A percentile compares a stretch with the other conserved stretches of the same genome.
Conservation (phyloP, 2,329 filamentous ascomycete species). For the Lasiodiplodia citricola region DNA sequence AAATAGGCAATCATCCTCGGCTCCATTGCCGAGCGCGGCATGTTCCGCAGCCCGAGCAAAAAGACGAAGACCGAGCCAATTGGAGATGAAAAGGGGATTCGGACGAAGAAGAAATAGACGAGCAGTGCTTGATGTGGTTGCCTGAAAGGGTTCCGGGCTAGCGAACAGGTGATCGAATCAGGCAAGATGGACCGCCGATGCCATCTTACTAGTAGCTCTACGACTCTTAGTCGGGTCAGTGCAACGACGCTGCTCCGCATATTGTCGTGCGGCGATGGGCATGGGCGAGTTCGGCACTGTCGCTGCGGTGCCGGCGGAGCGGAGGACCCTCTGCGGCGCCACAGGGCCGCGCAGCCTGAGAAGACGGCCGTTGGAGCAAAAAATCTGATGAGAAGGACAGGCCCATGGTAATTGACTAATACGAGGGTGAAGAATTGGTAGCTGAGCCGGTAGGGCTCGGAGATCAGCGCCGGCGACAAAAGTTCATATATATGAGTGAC, state of each 20-base stretch:
- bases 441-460: slow-evolving; percentile 20
- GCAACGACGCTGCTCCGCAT: slow-evolving; percentile 14
- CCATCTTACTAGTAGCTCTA: neutral
- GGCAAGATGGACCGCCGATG: neutral
- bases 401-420: slow-evolving; percentile 1
- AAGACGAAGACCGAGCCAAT: neutral
- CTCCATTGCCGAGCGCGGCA: slow-evolving; percentile 3
- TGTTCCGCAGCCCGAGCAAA: neutral
- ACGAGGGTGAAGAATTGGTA: slow-evolving; percentile 18
- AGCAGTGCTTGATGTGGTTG: slow-evolving; percentile 3
- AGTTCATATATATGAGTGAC: slow-evolving; percentile 21
- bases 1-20: neutral
- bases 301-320: neutral
- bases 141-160: slow-evolving; percentile 8
- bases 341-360: neutral
- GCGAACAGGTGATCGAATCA: neutral
- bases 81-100: slow-evolving; percentile 11
- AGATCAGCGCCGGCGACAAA: slow-evolving; percentile 15
- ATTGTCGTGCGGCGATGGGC: neutral
- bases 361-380: neutral
- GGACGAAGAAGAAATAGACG: neutral
- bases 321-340: neutral
- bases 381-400: slow-evolving; percentile 18
- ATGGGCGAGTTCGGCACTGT: slow-evolving; percentile 3
- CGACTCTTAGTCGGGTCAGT: neutral